Percentiles rank a stretch among this genome's conserved stretches.
Evolutionary conservation across 176 grass and related monocot species (phyloP).

Genomic region (Triticum monococcum): DNA sequence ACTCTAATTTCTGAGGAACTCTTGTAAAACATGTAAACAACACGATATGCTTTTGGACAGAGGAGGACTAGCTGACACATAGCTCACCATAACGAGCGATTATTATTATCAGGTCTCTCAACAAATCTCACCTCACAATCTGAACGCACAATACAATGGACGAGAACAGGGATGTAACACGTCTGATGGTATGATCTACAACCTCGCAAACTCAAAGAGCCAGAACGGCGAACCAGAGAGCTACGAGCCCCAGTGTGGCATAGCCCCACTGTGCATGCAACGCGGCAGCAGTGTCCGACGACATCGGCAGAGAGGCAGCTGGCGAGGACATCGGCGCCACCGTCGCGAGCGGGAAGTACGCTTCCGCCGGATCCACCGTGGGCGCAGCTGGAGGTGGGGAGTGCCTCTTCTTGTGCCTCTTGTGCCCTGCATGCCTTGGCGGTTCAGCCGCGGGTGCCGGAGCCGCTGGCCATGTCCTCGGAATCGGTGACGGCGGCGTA

Average conservation of each 20-base stretch:
- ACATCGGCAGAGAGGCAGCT: background rate
- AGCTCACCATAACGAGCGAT: background rate
- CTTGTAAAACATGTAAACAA: background rate
- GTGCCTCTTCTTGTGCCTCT: slow-evolving; percentile 34
- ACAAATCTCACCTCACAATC: background rate
- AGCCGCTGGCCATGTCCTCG: background rate
- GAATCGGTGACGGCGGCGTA: background rate
- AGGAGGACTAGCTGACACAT: background rate
- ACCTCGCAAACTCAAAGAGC: background rate
- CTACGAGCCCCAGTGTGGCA: background rate
- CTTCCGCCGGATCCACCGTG: slow-evolving; percentile 1
- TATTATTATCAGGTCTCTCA: background rate
- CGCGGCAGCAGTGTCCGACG: background rate
- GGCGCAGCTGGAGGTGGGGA: slow-evolving; percentile 19
- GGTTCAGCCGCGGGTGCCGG: background rate
- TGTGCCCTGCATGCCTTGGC: slow-evolving; percentile 3
- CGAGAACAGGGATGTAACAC: background rate
- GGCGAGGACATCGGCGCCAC: slow-evolving; percentile 32
- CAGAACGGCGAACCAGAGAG: slow-evolving; percentile 3
- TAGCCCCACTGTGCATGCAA: background rate
- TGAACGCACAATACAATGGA: background rate
- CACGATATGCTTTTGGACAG: background rate
- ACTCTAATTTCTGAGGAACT: too few relatives aligned
- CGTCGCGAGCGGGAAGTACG: slow-evolving; percentile 10
- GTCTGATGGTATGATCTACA: background rate